A percentile compares a stretch with the other conserved stretches of the same genome.
phyloP scores from a whole-genome alignment of 257 asterid genomes.

The Phtheirospermum japonicum region DNA sequence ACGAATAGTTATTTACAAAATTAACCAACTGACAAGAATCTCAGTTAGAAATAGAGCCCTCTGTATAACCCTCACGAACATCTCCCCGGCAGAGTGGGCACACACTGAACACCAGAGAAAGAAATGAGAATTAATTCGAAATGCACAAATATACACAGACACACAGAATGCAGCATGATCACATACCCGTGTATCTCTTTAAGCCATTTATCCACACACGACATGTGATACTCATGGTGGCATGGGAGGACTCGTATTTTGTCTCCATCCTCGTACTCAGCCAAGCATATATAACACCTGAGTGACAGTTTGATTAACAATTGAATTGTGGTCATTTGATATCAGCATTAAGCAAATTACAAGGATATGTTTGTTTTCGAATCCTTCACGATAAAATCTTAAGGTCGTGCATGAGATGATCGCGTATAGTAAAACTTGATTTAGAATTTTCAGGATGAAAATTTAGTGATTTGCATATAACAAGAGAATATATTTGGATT shows the following conservation, averaged over 20 bases:
- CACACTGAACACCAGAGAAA: constrained; percentile 49
- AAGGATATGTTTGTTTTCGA: background rate
- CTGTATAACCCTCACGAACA: constrained; percentile 59
- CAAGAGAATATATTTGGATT: background rate
- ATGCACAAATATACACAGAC: background rate
- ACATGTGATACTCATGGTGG: constrained; percentile 73
- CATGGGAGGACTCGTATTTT: constrained; percentile 79
- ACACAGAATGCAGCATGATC: constrained; percentile 10
- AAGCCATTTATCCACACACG: constrained; percentile 94
- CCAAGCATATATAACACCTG: constrained; percentile 93
- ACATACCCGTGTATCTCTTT: constrained; percentile 88
- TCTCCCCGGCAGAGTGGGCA: constrained; percentile 96
- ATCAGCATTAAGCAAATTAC: constrained; percentile 10
- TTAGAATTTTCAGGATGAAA: background rate
- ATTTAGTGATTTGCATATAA: background rate
- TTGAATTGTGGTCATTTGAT: background rate
- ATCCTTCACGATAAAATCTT: background rate
- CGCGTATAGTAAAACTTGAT: too few relatives aligned
- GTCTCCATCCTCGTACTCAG: constrained; percentile 87
- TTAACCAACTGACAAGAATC: constrained; percentile 24
- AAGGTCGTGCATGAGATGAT: background rate
- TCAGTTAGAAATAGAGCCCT: constrained; percentile 39
- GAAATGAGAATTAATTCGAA: constrained; percentile 20
- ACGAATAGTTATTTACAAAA: constrained; percentile 24
- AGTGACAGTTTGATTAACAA: constrained; percentile 22